phyloP scores from a whole-genome alignment of 192 early-diverging fungal species.

The Gamsiella multidivaricata region DNA sequence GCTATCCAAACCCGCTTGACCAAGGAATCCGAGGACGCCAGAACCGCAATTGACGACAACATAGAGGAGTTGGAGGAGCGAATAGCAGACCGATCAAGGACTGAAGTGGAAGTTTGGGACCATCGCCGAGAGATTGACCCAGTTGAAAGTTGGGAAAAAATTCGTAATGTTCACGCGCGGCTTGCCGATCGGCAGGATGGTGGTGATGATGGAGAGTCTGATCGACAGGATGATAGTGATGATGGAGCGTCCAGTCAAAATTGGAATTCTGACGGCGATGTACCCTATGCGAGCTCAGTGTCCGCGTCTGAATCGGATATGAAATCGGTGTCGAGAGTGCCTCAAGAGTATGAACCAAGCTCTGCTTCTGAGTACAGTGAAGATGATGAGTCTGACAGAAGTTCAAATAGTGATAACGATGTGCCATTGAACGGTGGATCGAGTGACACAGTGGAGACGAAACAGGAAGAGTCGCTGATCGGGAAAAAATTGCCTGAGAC shows the following conservation, averaged over 20 bases:
- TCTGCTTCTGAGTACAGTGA: background rate
- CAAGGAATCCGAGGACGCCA: constrained; percentile 14
- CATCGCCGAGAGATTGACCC: too few species aligned
- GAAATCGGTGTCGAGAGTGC: background rate
- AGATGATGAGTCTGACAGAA: background rate
- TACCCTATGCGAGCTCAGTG: background rate
- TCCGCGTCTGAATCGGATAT: constrained; percentile 1
- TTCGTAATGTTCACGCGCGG: too few species aligned
- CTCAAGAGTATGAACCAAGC: background rate
- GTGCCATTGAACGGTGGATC: background rate
- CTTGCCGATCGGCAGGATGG: too few species aligned
- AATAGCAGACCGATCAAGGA: too few species aligned
- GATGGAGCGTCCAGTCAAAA: too few species aligned
- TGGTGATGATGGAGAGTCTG: too few species aligned
- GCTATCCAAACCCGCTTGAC: constrained; percentile 9
- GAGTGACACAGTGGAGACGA: background rate
- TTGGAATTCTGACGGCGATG: background rate
- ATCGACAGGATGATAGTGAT: too few species aligned
- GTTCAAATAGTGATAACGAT: constrained; percentile 1
- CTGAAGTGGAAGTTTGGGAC: too few species aligned
- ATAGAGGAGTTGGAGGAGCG: constrained; percentile 9
- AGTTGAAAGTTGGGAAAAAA: too few species aligned
- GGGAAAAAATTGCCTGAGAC: background rate
- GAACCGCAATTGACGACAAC: constrained; percentile 4
- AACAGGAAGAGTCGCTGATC: background rate